Evolutionary conservation across 2,329 filamentous ascomycete genomes (phyloP), one percentile per base, ranked within the genome.

Genomic region (Chaetomiaceae sp.): DNA sequence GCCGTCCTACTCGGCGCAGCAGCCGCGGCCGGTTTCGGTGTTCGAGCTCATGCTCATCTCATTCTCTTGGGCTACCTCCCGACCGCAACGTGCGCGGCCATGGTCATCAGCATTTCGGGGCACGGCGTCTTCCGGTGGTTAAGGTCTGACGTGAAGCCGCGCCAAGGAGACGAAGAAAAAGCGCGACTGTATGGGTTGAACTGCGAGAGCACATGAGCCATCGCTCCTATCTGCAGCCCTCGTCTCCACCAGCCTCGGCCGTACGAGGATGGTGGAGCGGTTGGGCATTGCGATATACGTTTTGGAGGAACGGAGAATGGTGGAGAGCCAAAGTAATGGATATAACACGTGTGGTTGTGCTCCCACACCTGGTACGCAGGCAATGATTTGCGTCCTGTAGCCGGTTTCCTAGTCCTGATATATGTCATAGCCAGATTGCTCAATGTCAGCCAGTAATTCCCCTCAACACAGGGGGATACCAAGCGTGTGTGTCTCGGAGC

Each of bases 21-120:
- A 3, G 56, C 52, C 17, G 39, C 59, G 6, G 47, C 55, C 34
- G 64, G 63, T 10, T 45, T 62, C 30, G 48, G 39, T 1, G 39
- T 54, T 4, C 54, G 51, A 34, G 56, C 60, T 2, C 57, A 56
- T 45, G 45, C 55, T 3, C 60, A 65, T 49, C 24, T 65, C 30
- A 58, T 67, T 6, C 55, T 68, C 49, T 50, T 69, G 22, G 63
- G 52, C 6, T 58, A 62, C 18, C 49, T 67, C 17, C 66, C 66
- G 1, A 65, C 60, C 61, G 61, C 64, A 3, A 51, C 63, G 18
- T 67, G 58, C 40, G 35, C 53, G 6, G 64, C 64, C n/a, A 68
- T 69, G 66, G 24, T 60, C 6, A 41, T 48, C 20, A 66, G 65
- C 52, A 51, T 59, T 5, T 45, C 40, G 14, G 48, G 59, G 5